phyloP scores from a whole-genome alignment of 202 grass and related monocot species.

The Panicum hallii region DNA sequence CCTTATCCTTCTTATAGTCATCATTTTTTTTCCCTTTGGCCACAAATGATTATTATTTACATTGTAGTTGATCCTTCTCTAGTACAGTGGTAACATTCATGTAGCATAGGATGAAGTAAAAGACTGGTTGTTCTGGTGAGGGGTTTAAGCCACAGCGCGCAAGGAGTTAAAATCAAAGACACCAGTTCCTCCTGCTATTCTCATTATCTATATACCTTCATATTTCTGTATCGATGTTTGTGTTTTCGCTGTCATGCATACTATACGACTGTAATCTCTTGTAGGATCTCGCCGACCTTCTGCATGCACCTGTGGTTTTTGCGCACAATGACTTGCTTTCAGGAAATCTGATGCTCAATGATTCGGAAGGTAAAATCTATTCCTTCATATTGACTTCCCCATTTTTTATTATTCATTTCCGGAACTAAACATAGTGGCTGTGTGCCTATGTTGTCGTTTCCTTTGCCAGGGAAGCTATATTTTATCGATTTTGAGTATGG shows the following conservation, averaged over 20 bases:
- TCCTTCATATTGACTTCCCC: conserved; percentile 6
- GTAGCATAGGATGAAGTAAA: neutral
- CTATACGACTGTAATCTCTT: conserved; percentile 32
- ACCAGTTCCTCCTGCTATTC: neutral
- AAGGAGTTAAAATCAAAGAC: neutral
- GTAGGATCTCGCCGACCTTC: conserved; percentile 77
- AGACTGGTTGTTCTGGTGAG: neutral
- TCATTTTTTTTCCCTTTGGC: conserved; percentile 1
- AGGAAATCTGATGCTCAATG: conserved; percentile 96
- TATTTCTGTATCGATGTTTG: conserved; percentile 10
- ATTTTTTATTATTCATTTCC: conserved; percentile 32
- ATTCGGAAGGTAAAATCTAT: conserved; percentile 70
- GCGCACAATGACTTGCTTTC: conserved; percentile 98
- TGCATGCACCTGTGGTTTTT: conserved; percentile 78
- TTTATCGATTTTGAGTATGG: conserved; percentile 99
- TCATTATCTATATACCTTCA: conserved; percentile 10
- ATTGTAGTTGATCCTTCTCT: conserved; percentile 21
- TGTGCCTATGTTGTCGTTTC: conserved; percentile 23
- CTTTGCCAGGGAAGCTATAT: conserved; percentile 79
- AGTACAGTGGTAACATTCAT: neutral
- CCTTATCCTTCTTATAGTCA: conserved; percentile 5
- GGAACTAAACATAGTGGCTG: conserved; percentile 11
- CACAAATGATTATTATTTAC: neutral
- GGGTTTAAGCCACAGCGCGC: neutral
- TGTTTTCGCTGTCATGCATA: conserved; percentile 8